phyloP scores from a whole-genome alignment of 306 rosid species.

The Quercus aquifolioides region DNA sequence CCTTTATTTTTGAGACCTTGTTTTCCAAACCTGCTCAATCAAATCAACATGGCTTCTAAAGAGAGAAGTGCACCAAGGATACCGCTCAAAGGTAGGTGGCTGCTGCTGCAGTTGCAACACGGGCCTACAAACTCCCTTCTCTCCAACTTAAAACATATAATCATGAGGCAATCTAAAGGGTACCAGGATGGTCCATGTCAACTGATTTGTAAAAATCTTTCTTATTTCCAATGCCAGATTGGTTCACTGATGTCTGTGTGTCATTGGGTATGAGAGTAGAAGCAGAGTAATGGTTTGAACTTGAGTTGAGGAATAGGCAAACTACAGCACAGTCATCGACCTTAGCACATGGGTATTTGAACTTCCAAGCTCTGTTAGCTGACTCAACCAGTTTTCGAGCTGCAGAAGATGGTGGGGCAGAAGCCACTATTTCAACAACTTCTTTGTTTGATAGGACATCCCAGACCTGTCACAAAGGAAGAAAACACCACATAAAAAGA shows the following conservation, averaged over 20 bases:
- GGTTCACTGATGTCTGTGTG: constrained; percentile 17
- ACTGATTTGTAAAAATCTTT: not conserved
- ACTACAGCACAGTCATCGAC: constrained; percentile 82
- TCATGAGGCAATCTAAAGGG: constrained; percentile 13
- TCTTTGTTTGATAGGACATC: constrained; percentile 77
- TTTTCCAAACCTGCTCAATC: constrained; percentile 28
- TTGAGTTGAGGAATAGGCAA: constrained; percentile 65
- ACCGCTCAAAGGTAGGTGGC: constrained; percentile 3
- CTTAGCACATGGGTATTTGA: constrained; percentile 46
- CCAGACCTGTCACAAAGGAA: constrained; percentile 55
- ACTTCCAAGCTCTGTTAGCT: constrained; percentile 66
- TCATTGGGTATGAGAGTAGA: constrained; percentile 16
- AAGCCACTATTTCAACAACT: constrained; percentile 64
- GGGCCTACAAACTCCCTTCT: constrained; percentile 25
- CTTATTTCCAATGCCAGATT: not conserved
- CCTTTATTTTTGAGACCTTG: constrained; percentile 20
- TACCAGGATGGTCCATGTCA: not conserved
- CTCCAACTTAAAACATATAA: constrained; percentile 20
- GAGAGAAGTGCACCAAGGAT: constrained; percentile 26
- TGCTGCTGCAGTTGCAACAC: constrained; percentile 25
- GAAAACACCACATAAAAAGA: not conserved
- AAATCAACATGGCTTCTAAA: constrained; percentile 42
- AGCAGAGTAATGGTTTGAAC: constrained; percentile 20
- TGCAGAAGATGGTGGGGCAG: constrained; percentile 47
- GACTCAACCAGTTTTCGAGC: constrained; percentile 59